These are phyloP conservation scores for Sporothrix variecibatus DNA, from an alignment of 2,329 filamentous ascomycete species.

Conservation along the genomic window DNA sequence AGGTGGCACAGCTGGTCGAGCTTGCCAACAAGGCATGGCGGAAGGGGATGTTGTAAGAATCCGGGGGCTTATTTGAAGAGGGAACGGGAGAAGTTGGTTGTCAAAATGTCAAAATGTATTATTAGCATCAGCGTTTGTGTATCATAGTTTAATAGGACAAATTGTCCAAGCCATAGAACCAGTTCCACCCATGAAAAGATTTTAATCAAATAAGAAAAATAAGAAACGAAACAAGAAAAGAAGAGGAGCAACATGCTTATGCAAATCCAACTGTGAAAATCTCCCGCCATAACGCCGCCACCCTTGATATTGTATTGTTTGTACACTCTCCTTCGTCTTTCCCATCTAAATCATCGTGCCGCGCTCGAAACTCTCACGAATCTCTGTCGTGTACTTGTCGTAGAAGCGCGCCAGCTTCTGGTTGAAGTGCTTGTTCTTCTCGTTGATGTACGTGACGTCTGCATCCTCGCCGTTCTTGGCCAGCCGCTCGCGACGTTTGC, in stretches of 20 bases:
- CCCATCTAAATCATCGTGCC: conserved; percentile 83
- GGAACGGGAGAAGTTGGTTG: not conserved
- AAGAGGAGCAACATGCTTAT: not conserved
- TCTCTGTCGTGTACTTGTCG: conserved; percentile 97
- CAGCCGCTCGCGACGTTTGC: conserved; percentile 80
- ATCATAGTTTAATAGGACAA: conserved; percentile 6
- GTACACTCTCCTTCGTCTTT: not conserved
- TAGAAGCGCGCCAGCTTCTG: conserved; percentile 95
- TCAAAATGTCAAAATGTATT: conserved; percentile 4
- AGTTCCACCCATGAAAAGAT: conserved; percentile 3
- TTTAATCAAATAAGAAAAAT: not conserved
- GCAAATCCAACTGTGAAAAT: not conserved
- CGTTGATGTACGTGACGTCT: conserved; percentile 98
- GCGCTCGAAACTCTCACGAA: conserved; percentile 94
- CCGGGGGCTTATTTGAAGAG: not conserved
- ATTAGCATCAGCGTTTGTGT: conserved; percentile 15
- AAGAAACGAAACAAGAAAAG: not conserved
- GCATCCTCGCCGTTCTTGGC: conserved; percentile 78
- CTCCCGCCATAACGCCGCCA: conserved; percentile 10
- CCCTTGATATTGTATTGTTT: not conserved
- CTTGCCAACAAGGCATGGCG: conserved; percentile 84
- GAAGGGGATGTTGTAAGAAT: conserved; percentile 75
- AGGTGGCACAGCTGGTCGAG: conserved; percentile 76
- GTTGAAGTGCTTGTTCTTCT: conserved; percentile 99
- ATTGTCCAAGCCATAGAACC: not conserved